Evolutionary conservation across 2,329 filamentous ascomycete species (phyloP), one percentile per base, ranked within the genome.

Genomic region (Trichophaea hybrida): DNA sequence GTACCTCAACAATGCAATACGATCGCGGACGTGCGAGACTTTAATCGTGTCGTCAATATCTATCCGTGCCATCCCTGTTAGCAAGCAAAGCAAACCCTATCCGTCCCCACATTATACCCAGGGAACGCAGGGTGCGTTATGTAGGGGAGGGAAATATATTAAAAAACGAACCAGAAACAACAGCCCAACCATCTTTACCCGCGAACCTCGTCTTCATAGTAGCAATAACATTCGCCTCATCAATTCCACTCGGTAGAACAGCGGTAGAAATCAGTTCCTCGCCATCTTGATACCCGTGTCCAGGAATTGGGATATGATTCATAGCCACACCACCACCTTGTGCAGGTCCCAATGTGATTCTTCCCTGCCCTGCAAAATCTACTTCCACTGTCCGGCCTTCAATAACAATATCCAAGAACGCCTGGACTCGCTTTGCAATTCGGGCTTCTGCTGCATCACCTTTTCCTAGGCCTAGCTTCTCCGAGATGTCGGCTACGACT

Each of bases 41-140:
- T 97, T 96, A 75, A 97, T 94, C 0, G 90, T 95, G 72, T 97
- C 91, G 70, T 97, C 93, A 66, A 97, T 81, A 68, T 97, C 91
- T 83, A 53, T 46, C 44, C 38, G 38, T 12, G 38, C n/a, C 38
- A 10, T 5, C 37, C 24, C 6, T 6, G 24, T 53, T 32, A 35
- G 50, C 50, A 37, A 6, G 8, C 5, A 34, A 35, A 53, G n/a
- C n/a, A n/a, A n/a, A n/a, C n/a, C n/a, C n/a, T n/a, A n/a, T n/a
- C n/a, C n/a, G n/a, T n/a, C 10, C 40, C 24, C 5, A 43, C 3
- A n/a, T 6, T 12, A 46, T 46, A 46, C 24, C 40, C 40, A 2
- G 10, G 24, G n/a, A 46, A 13, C 40, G 24, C 24, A 7, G 24
- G 10, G 5, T 17, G 37, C 12, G 50, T 7, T 34, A 33, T 7